These are phyloP conservation scores for Blastomyces silverae DNA, from an alignment of 2,329 filamentous ascomycete genomes.

Conservation along the genomic window DNA sequence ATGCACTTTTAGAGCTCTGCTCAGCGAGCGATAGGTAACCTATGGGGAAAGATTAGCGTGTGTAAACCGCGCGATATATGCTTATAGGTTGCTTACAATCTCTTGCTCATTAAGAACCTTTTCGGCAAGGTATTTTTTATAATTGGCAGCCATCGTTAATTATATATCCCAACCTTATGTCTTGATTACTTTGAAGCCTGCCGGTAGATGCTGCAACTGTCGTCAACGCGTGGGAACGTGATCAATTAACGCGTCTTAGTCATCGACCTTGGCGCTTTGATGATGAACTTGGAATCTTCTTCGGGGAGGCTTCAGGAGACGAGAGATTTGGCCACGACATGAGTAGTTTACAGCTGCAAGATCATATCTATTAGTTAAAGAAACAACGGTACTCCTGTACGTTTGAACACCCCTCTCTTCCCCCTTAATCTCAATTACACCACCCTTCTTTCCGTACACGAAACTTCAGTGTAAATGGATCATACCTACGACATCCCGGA, in stretches of 20 bases:
- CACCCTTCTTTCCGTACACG: background rate
- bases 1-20: slow-evolving; percentile 74
- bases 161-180: slow-evolving; percentile 9
- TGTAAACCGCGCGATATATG: background rate
- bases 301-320: background rate
- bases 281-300: background rate
- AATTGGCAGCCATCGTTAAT: slow-evolving; percentile 45
- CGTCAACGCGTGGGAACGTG: background rate
- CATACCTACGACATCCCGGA: slow-evolving; percentile 37
- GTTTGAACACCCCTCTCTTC: slow-evolving; percentile 15
- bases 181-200: slow-evolving; percentile 3
- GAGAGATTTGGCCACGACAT: background rate
- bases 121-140: slow-evolving; percentile 66
- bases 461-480: slow-evolving; percentile 28
- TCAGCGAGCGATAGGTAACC: slow-evolving; percentile 82
- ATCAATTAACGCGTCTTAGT: slow-evolving; percentile 42
- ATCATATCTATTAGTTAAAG: background rate
- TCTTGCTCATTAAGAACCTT: slow-evolving; percentile 69
- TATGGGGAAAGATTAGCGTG: slow-evolving; percentile 34
- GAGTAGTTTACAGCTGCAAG: background rate
- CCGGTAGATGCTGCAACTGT: background rate
- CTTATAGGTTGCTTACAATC: slow-evolving; percentile 49
- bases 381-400: background rate
- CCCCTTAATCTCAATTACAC: slow-evolving; percentile 6
- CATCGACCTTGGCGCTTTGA: slow-evolving; percentile 34